Conservation (phyloP, 441 rosid genomes). For the Corymbia calophylla region DNA sequence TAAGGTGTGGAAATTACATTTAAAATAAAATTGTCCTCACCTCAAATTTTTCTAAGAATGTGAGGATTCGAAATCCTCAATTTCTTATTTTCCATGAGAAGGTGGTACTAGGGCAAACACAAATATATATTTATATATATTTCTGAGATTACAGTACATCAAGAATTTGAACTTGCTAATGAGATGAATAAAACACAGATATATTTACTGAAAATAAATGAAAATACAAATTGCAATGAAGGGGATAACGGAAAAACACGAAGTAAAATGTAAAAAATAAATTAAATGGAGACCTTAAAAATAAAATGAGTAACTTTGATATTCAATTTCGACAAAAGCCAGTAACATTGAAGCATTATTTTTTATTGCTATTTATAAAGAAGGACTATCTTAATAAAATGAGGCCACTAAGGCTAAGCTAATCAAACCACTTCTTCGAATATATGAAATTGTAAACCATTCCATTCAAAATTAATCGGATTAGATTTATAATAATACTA, state of each 20-base stretch:
- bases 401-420: not conserved
- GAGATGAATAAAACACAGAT: not conserved
- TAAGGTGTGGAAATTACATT: no score
- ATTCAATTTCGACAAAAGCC: not conserved
- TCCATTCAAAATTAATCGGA: not conserved
- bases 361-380: not conserved
- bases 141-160: no score
- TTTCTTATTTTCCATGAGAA: no score
- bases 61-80: fast-evolving
- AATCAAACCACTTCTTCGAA: not conserved
- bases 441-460: not conserved
- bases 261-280: not conserved
- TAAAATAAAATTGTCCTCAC: no score
- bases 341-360: not conserved
- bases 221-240: not conserved
- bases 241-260: fast-evolving
- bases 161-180: no score
- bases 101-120: no score
- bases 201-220: not conserved
- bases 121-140: no score
- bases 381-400: not conserved
- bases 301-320: not conserved
- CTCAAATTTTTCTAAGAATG: no score
- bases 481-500: not conserved
- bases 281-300: not conserved